A percentile compares a stretch with the other conserved stretches of the same genome.
Evolutionary conservation across 176 grass and related monocot species (phyloP).

Genomic region (Musa beccarii): DNA sequence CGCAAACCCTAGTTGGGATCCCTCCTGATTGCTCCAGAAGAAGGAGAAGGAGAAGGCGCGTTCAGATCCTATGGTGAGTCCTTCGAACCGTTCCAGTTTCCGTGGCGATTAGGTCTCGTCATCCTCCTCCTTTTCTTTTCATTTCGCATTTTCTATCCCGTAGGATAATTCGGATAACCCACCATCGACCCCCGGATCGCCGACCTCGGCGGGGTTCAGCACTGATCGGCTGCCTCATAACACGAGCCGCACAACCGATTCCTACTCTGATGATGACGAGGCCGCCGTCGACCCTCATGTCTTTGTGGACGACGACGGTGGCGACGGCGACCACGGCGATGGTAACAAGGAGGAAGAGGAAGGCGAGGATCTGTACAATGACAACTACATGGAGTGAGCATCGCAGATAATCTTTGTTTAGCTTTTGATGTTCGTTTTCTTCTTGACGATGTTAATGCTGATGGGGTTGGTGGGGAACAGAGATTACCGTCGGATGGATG

Average conservation of each 20-base stretch:
- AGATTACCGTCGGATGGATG: slow-evolving; percentile 84
- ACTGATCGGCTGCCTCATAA: slow-evolving; percentile 75
- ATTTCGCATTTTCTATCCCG: not conserved
- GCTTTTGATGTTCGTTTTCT: not conserved
- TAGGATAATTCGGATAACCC: slow-evolving; percentile 71
- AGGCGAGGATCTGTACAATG: slow-evolving; percentile 86
- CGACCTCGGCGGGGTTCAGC: slow-evolving; percentile 68
- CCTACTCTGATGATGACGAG: slow-evolving; percentile 81
- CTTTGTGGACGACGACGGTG: slow-evolving; percentile 46
- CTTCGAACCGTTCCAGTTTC: not conserved
- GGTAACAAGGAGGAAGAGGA: slow-evolving; percentile 67
- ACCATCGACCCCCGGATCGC: slow-evolving; percentile 70
- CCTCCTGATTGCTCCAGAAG: not conserved
- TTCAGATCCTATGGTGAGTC: not conserved
- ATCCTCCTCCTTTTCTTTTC: not conserved
- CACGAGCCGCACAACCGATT: slow-evolving; percentile 57
- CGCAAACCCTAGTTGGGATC: not conserved
- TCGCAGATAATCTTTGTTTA: not conserved
- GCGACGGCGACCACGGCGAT: slow-evolving; percentile 26
- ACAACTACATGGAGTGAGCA: slow-evolving; percentile 91
- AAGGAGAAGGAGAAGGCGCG: not conserved
- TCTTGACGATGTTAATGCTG: not conserved
- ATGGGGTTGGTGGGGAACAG: slow-evolving; percentile 17
- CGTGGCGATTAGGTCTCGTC: not conserved
- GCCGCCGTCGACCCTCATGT: slow-evolving; percentile 70